Evolutionary conservation across 1,284 basidiomycete genomes (phyloP).

Genomic region (Melampsora medusae): DNA sequence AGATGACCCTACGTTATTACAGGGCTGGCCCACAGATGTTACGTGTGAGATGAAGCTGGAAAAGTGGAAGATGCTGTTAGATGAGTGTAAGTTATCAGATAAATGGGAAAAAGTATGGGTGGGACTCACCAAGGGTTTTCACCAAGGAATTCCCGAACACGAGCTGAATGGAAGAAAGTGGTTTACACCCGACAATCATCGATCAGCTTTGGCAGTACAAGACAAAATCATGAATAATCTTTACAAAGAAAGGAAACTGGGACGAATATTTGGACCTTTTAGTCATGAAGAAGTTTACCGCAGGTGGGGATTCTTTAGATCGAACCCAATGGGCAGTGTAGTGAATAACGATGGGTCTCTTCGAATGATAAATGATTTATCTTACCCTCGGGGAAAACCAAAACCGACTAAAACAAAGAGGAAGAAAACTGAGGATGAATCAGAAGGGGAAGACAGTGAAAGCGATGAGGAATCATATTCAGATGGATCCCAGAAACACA

Average conservation of each 20-base stretch:
- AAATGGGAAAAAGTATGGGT: neutral
- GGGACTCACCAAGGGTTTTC: neutral
- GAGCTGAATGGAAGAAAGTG: neutral
- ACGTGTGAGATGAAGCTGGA: neutral
- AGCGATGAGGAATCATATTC: too few relatives aligned
- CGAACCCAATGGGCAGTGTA: neutral
- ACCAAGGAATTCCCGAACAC: conserved; percentile 18
- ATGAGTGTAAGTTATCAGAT: neutral
- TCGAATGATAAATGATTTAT: conserved; percentile 4
- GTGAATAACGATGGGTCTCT: neutral
- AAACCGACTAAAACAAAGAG: too few relatives aligned
- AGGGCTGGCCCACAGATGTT: neutral
- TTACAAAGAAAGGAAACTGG: neutral
- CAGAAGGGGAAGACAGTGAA: too few relatives aligned
- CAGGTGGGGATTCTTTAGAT: neutral
- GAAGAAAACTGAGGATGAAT: too few relatives aligned
- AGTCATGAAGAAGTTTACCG: neutral
- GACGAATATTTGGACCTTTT: conserved; percentile 4
- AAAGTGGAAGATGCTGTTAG: neutral
- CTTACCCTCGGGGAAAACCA: neutral
- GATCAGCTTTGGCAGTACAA: too few relatives aligned
- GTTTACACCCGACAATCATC: too few relatives aligned
- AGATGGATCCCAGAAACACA: too few relatives aligned
- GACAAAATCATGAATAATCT: too few relatives aligned
- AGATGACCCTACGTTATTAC: too few relatives aligned